Evolutionary conservation across 2,329 filamentous ascomycete species (phyloP).

Genomic region (Exophiala lecanii-corni): DNA sequence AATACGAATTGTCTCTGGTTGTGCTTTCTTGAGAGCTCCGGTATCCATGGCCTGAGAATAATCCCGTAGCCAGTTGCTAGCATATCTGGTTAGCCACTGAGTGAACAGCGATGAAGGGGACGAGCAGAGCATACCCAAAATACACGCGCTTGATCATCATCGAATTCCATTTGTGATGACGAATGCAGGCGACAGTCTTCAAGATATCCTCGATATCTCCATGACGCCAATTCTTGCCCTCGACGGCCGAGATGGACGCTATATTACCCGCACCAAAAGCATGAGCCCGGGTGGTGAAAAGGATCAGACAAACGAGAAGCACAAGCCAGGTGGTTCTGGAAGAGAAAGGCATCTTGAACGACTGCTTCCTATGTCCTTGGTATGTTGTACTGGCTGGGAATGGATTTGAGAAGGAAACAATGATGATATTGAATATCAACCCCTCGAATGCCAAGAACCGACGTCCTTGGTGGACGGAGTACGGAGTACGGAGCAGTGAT

Average conservation of each 20-base stretch:
- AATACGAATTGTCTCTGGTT: slow-evolving; percentile 71
- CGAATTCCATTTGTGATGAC: slow-evolving; percentile 79
- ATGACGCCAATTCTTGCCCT: slow-evolving; percentile 51
- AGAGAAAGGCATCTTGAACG: slow-evolving; percentile 16
- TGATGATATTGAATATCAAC: not conserved
- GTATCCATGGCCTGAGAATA: slow-evolving; percentile 82
- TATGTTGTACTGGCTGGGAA: no score
- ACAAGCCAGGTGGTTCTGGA: slow-evolving; percentile 19
- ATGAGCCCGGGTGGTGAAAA: slow-evolving; percentile 37
- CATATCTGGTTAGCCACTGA: not conserved
- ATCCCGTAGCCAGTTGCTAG: slow-evolving; percentile 71
- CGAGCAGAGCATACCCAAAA: slow-evolving; percentile 51
- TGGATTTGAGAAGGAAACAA: not conserved
- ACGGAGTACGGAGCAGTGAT: no score
- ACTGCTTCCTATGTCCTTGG: not conserved
- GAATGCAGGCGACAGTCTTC: slow-evolving; percentile 69
- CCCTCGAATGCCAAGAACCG: not conserved
- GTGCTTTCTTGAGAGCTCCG: slow-evolving; percentile 72
- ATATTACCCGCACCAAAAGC: slow-evolving; percentile 46
- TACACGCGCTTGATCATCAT: slow-evolving; percentile 71
- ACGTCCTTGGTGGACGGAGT: no score
- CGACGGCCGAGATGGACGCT: slow-evolving; percentile 46
- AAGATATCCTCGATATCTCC: slow-evolving; percentile 76
- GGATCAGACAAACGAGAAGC: slow-evolving; percentile 34
- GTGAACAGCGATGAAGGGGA: no score